These are phyloP conservation scores for Kodamaea sagamina DNA, from an alignment of 805 yeast species.

Conservation along the genomic window DNA sequence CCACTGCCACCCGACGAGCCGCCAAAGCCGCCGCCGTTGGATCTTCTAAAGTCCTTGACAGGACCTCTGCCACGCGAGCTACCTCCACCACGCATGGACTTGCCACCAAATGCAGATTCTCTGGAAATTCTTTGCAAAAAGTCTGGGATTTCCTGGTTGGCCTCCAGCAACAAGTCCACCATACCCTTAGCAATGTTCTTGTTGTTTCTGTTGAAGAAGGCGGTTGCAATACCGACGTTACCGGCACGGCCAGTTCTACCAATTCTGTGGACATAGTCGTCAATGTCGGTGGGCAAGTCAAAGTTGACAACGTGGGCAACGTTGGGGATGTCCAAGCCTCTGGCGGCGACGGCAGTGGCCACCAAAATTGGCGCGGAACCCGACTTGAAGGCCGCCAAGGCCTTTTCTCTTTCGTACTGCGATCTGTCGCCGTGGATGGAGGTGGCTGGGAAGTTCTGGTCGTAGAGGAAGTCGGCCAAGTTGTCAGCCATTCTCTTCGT, in stretches of 20 bases:
- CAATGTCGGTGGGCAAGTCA: constrained; percentile 95
- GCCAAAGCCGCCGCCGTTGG: constrained; percentile 24
- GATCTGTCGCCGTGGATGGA: constrained; percentile 99
- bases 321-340: constrained; percentile 99
- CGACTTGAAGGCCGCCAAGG: constrained; percentile 87
- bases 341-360: constrained; percentile 99
- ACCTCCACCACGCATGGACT: constrained; percentile 32
- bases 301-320: constrained; percentile 97
- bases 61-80: constrained; percentile 51
- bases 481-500: constrained; percentile 98
- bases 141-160: constrained; percentile 95
- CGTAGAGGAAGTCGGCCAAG: constrained; percentile 86
- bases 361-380: constrained; percentile 94
- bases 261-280: constrained; percentile 98
- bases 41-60: constrained; percentile 58
- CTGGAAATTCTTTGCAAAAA: constrained; percentile 80
- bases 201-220: constrained; percentile 96
- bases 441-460: constrained; percentile 92
- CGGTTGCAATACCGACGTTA: constrained; percentile 97
- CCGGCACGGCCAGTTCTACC: constrained; percentile 99
- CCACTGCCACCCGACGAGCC: constrained; percentile 22
- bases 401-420: constrained; percentile 96
- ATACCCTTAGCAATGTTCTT: constrained; percentile 85
- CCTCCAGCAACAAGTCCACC: constrained; percentile 84
- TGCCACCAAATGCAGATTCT: constrained; percentile 63